phyloP scores from a whole-genome alignment of 2,329 filamentous ascomycete genomes.

The Talaromyces albobiverticillius region DNA sequence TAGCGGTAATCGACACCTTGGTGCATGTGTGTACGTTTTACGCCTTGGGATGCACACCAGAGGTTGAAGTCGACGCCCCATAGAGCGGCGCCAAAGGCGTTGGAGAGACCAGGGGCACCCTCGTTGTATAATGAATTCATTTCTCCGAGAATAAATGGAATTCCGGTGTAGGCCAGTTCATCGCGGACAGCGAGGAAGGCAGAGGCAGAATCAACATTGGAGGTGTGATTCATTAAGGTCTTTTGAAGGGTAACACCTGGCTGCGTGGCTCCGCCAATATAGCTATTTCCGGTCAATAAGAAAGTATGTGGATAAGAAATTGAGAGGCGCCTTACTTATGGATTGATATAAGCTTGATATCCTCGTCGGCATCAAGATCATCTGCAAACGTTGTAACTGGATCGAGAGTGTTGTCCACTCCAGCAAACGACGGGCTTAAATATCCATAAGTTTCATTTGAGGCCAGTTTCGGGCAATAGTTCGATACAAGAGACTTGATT shows the following conservation, averaged over 20 bases:
- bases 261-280: slow-evolving; percentile 8
- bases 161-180: background rate
- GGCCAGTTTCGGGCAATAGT: slow-evolving; percentile 6
- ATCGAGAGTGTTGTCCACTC: slow-evolving; percentile 1
- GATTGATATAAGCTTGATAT: slow-evolving; percentile 9
- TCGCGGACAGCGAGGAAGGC: background rate
- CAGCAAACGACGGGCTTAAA: slow-evolving; percentile 13
- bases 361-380: background rate
- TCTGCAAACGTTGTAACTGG: slow-evolving; percentile 3
- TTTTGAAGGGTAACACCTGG: slow-evolving; percentile 11
- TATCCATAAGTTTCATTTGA: slow-evolving; percentile 5
- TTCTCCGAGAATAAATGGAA: slow-evolving; percentile 13
- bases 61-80: slow-evolving; percentile 13
- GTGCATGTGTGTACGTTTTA: slow-evolving; percentile 11
- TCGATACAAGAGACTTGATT: background rate
- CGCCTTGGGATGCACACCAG: slow-evolving; percentile 5
- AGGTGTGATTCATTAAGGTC: slow-evolving; percentile 11
- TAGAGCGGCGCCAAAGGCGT: slow-evolving; percentile 14
- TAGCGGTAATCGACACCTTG: slow-evolving; percentile 12
- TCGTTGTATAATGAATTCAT: slow-evolving; percentile 13
- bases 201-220: slow-evolving; percentile 3
- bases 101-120: slow-evolving; percentile 13
- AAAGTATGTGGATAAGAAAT: background rate
- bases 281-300: background rate
- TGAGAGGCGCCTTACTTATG: slow-evolving; percentile 4